Evolutionary conservation across 139 green algal species (phyloP).

Genomic region (Chlamydomonas schloesseri): DNA sequence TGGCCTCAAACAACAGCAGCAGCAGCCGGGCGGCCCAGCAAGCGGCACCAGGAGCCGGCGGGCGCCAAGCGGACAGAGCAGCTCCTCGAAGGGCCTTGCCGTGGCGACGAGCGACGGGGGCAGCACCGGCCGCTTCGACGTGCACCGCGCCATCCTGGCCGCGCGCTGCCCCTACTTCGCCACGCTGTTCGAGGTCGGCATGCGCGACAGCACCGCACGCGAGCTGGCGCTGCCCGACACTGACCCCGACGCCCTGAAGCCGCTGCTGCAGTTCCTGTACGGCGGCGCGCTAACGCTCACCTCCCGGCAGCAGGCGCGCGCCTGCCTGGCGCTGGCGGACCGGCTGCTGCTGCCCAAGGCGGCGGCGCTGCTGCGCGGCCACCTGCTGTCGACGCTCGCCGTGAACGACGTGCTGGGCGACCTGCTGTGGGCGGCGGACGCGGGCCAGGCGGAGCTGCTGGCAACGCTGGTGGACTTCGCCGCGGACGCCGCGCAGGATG

Average conservation of each 20-base stretch:
- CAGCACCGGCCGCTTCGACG: not conserved
- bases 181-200: not conserved
- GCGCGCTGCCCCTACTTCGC: not conserved
- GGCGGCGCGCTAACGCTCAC: not conserved
- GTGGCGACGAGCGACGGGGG: no score
- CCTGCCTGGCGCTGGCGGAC: not conserved
- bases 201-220: not conserved
- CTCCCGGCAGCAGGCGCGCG: not conserved
- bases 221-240: not conserved
- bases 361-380: not conserved
- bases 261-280: not conserved
- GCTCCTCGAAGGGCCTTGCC: no score
- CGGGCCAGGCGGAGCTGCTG: not conserved
- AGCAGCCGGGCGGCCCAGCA: no score
- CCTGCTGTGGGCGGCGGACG: not conserved
- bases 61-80: no score
- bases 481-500: no score
- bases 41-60: no score
- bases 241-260: not conserved
- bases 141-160: not conserved
- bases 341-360: not conserved
- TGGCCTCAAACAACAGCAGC: no score
- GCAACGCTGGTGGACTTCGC: not conserved
- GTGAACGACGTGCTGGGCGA: not conserved
- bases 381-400: not conserved